Evolutionary conservation across 192 early-diverging fungal genomes (phyloP), one percentile per base, ranked within the genome.

Genomic region (Irineochytrium annulatum): DNA sequence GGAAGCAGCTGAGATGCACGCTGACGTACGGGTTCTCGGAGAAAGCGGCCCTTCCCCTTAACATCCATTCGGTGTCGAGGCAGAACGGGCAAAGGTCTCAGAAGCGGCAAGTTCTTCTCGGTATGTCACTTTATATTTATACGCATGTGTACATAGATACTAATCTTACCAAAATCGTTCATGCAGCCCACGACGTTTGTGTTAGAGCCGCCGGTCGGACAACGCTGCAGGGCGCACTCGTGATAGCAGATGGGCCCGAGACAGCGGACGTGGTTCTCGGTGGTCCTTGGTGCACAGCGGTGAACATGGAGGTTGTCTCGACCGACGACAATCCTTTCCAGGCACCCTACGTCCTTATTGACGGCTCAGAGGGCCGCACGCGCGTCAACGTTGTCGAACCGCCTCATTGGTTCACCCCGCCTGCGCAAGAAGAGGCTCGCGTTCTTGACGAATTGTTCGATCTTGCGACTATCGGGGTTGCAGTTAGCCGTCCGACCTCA

Each of bases 211-310:
- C 46, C 6, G 46, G 46, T 6, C 46, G 46, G 5, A 49, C 46
- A 5, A 49, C 46, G 6, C 46, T 49, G 11, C 46, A 49, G 22
- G 26, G 17, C 11, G 46, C 46, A 14, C 46, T 49, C 24, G 46
- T 49, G 6, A 24, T 24, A 14, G 17, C 46, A 14, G 46, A 49
- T 22, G 46, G 6, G 17, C 13, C 24, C 46, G 46, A 49, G 26
- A 8, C 46, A 14, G 46, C 46, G 17, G 46, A 22, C 24, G 26
- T 49, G 6, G 46, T 49, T 22, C 46, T 49, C 13, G 46, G 46
- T 6, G 46, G 17, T 24, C 46, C 46, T 6, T 49, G 46, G 46
- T 49, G 46, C 46, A 49, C 13, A 24, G 46, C 46, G 17, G 46
- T 49, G 17, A 49, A 49, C 46, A 41, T 41, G 37, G 37, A 13